Conservation (phyloP, 768 basidiomycete species). For the Rhodotorula toruloides region DNA sequence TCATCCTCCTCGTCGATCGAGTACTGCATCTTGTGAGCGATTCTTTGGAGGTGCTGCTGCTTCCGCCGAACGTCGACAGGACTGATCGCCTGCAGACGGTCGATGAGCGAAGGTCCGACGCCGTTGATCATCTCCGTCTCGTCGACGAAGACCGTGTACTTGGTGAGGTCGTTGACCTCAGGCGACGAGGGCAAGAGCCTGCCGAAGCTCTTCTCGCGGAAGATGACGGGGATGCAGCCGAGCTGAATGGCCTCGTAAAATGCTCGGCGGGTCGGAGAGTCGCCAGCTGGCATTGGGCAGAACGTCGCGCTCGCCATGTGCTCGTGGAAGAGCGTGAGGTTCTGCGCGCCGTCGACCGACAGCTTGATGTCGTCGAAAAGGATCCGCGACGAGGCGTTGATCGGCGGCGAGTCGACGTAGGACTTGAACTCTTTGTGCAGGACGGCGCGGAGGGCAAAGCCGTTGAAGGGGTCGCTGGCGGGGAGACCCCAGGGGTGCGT, state of each 20-base stretch:
- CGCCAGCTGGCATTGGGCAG: constrained; percentile 36
- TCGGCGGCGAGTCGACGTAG: constrained; percentile 1
- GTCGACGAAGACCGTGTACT: constrained; percentile 35
- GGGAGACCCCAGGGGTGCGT: constrained; percentile 35
- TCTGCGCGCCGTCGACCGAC: constrained; percentile 31
- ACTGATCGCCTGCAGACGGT: constrained; percentile 19
- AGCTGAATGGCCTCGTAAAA: constrained; percentile 37
- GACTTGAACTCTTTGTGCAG: constrained; percentile 20
- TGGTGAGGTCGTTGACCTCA: constrained; percentile 33
- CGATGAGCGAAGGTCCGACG: constrained; percentile 23
- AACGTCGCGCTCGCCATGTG: constrained; percentile 33
- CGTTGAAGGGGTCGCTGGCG: constrained; percentile 37
- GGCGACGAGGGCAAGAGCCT: constrained; percentile 35
- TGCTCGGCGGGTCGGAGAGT: constrained; percentile 34
- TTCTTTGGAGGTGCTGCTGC: constrained; percentile 23
- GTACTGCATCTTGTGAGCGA: constrained; percentile 29
- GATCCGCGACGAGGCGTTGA: constrained; percentile 8
- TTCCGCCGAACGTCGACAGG: constrained; percentile 12
- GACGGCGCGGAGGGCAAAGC: constrained; percentile 34
- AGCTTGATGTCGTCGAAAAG: constrained; percentile 34
- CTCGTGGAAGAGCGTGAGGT: constrained; percentile 35
- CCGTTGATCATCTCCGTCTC: constrained; percentile 30
- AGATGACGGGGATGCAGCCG: constrained; percentile 39
- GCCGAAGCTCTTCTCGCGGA: constrained; percentile 34
- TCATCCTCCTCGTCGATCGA: constrained; percentile 16